These are phyloP conservation scores for Comarum palustre DNA, from an alignment of 306 rosid genomes.

Conservation along the genomic window DNA sequence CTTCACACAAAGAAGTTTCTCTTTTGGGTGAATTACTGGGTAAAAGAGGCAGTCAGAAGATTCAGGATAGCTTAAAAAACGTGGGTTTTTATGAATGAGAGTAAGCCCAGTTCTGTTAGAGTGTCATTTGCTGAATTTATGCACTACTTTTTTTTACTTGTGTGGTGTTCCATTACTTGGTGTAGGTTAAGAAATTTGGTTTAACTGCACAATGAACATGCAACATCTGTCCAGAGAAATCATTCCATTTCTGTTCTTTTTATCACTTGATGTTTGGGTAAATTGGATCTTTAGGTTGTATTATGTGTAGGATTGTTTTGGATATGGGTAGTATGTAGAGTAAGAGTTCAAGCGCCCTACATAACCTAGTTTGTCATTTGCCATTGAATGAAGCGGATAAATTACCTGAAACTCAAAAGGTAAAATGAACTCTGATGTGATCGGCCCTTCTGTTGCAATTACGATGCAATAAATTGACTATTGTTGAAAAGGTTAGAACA, in stretches of 20 bases:
- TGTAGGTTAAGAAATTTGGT: constrained; percentile 7
- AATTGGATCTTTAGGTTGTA: not conserved
- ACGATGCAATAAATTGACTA: not conserved
- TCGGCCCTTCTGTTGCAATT: not conserved
- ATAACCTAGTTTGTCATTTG: not conserved
- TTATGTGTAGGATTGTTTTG: not conserved
- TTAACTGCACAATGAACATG: not conserved
- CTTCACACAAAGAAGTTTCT: not conserved
- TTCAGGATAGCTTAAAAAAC: not conserved
- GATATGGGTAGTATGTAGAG: not conserved
- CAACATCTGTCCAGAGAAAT: not conserved
- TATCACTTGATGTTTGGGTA: not conserved
- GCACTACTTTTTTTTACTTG: constrained; percentile 5
- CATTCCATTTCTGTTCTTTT: not conserved
- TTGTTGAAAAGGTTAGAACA: not conserved
- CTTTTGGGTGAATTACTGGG: constrained; percentile 5
- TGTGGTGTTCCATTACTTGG: not conserved
- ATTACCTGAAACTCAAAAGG: not conserved
- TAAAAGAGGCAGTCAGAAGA: constrained; percentile 5
- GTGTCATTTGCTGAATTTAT: not conserved
- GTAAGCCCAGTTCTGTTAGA: not conserved
- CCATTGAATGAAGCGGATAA: not conserved
- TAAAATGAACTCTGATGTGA: not conserved
- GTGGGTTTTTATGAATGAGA: constrained; percentile 12
- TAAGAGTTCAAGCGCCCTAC: not conserved